Base-by-base conservation (phyloP, 2,329 filamentous ascomycete genomes). In the Verticillium dahliae region DNA sequence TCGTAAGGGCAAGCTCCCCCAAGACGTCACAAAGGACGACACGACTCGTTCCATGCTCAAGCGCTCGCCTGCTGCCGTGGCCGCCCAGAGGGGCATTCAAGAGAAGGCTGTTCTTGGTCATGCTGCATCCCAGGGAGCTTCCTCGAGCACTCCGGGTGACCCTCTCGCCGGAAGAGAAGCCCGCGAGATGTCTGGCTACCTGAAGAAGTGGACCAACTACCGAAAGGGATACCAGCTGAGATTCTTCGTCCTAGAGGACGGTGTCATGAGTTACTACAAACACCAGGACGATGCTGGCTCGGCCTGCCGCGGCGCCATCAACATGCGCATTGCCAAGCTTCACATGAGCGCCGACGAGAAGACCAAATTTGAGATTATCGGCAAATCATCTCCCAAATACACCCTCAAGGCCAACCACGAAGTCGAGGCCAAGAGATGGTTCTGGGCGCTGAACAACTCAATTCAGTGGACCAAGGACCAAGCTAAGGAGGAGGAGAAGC, bases 131-230 rank as follows among this genome's bases (percentile, higher is more conserved):
- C 84, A 89, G 64, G 81, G 81, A 6, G 76, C 79, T 2, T 77
- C 81, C 9, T 73, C 80, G 14, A 79, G 85, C 33, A 75, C 78
- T 1, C 80, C 87, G 15, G 80, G 82, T 10, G 84, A 90, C 66
- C 79, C 85, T 22, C 74, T 87, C 62, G 90, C 90, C 33, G 89
- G 90, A 15, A 92, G 94, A 67, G 95, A 99, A 71, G 90, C 91
- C 18, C 85, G 93, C 57, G 94, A 98, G 76, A 98, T 99, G 91
- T 97, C 96, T 78, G 95, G 95, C 6, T 99, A 98, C 73, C 81
- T 99, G 61, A 98, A 97, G 78, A 99, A 99, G 75, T 99, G 95
- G 95, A 99, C 95, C 57, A 99, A 99, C 73, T 99, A 99, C 73
- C 93, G 94, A 27, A 93, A 91, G 72, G 95, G 95, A 9, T 99